Evolutionary conservation across 257 asterid species (phyloP), one percentile per base, ranked within the genome.

Genomic region (Marsdenia floribunda): DNA sequence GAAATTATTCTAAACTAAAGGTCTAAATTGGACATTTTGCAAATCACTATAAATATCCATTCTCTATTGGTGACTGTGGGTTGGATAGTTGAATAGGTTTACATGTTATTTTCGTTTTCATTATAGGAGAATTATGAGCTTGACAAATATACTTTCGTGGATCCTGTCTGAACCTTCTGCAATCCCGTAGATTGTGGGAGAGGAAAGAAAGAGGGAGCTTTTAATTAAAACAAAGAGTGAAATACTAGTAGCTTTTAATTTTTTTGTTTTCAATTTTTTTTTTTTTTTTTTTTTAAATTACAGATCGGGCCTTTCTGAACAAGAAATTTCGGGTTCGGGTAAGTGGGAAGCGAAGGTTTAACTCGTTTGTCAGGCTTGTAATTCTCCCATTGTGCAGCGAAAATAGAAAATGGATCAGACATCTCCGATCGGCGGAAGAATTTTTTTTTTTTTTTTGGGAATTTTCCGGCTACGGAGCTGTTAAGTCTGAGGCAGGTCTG

Each of bases 311-410:
- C 24, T 38, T 35, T 11, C 18, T 19, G 3, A 21, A 24, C 21
- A 21, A 5, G 37, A 46, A 60, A 47, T 29, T 29, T 18, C 21
- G 2, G 40, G 53, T 42, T 21, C 47, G 50, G 53, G 68, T n/a
- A 58, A 15, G 44, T 46, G 37, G 33, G 33, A 15, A 18, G 13
- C 2, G 73, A 69, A 70, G 12, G 65, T 6, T 19, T 15, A 54
- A 55, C n/a, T 76, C 71, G 81, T 85, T 87, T 81, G 87, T 81
- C 85, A 85, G 87, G 87, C 89, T 81, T 80, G 89, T 80, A 66
- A 85, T 87, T 81, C 91, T 87, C 85, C 86, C 71, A 46, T 35
- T 78, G 58, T 77, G 84, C 49, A 75, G 71, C 49, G 84, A 77
- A 82, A 82, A 76, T 75, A 75, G 61, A 40, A 7, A 44, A 44